A percentile compares a stretch with the other conserved stretches of the same genome.
These are phyloP conservation scores for Arthrobotrys sphaeroides DNA, from an alignment of 2,329 filamentous ascomycete genomes.

Conservation along the genomic window DNA sequence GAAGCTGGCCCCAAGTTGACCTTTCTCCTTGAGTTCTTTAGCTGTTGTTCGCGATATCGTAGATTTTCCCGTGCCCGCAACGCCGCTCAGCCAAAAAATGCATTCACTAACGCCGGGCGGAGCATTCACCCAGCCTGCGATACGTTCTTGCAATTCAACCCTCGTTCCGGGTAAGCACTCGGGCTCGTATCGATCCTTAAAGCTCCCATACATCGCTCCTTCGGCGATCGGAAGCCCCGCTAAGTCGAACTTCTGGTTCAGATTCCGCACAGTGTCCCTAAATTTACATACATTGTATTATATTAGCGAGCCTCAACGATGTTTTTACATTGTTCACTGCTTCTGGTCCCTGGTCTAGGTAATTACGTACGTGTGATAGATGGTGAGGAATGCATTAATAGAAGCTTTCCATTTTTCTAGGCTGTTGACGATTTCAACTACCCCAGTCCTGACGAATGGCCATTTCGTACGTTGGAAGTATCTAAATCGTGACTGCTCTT, in stretches of 20 bases:
- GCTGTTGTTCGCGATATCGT: conserved; percentile 40
- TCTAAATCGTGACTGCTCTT: neutral
- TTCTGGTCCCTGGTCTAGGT: neutral
- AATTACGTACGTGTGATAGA: neutral
- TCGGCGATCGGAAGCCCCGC: neutral
- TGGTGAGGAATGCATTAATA: neutral
- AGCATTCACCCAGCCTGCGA: neutral
- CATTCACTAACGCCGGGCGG: conserved; percentile 20
- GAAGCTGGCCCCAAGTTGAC: conserved; percentile 45
- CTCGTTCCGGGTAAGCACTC: conserved; percentile 6
- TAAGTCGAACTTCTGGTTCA: conserved; percentile 3
- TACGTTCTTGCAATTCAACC: neutral
- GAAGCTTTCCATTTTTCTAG: conserved; percentile 10
- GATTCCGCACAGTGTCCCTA: neutral
- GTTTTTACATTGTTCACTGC: neutral
- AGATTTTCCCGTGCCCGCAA: conserved; percentile 59
- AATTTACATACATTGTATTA: no score
- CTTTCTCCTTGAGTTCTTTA: neutral
- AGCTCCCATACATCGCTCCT: neutral
- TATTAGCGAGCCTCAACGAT: neutral
- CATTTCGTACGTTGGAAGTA: conserved; percentile 2
- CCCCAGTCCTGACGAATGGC: conserved; percentile 15
- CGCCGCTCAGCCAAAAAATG: conserved; percentile 61
- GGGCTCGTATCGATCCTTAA: neutral
- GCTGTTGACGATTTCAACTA: neutral